A percentile compares a stretch with the other conserved stretches of the same genome.
phyloP scores from a whole-genome alignment of 345 rosid genomes.

The Eucalyptus shirleyi region DNA sequence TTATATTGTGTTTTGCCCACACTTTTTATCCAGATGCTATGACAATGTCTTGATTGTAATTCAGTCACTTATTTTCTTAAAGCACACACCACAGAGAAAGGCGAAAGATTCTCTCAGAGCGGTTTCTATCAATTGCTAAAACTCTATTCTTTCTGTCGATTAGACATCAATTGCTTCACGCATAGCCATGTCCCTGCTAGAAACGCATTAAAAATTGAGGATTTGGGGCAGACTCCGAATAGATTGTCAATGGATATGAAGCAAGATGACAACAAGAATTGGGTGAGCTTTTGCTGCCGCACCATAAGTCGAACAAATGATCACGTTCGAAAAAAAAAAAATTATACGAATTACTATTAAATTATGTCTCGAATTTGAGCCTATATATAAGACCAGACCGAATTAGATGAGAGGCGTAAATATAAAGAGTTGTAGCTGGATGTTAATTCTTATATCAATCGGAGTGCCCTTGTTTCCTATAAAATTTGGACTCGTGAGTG shows the following conservation, averaged over 20 bases:
- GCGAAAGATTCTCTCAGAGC: background rate
- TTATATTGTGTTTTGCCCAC: background rate
- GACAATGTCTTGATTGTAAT: background rate
- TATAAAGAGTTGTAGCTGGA: too few species aligned
- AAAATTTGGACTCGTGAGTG: background rate
- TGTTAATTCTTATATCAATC: too few species aligned
- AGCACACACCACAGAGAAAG: background rate
- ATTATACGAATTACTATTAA: background rate
- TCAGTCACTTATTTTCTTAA: background rate
- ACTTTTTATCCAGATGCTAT: background rate
- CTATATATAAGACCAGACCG: fast-evolving
- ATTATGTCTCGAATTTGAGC: too few species aligned
- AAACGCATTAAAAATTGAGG: background rate
- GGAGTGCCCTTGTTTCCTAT: background rate
- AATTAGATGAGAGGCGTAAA: background rate
- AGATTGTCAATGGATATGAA: background rate
- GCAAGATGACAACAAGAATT: background rate
- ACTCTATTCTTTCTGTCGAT: background rate
- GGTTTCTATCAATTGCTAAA: background rate
- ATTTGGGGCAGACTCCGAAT: background rate
- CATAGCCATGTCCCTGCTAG: background rate
- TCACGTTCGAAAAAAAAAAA: background rate
- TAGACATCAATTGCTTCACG: background rate
- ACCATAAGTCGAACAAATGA: fast-evolving
- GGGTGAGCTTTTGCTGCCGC: background rate